These are phyloP conservation scores for Lactarius vividus DNA, from an alignment of 768 basidiomycete genomes.

Conservation along the genomic window DNA sequence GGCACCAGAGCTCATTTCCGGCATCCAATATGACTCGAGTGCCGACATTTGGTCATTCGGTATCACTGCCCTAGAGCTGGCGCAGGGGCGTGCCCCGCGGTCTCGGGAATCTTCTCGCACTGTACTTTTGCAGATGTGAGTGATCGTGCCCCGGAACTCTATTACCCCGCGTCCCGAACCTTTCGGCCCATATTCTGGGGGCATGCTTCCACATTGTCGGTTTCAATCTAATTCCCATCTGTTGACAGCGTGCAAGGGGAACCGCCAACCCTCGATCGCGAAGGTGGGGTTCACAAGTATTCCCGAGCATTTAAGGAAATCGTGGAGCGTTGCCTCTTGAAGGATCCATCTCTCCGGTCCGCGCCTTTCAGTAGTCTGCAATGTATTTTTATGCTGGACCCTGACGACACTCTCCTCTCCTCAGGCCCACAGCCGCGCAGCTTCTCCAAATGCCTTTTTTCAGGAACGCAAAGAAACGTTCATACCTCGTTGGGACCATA, in stretches of 20 bases:
- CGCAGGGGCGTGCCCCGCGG: conserved; percentile 84
- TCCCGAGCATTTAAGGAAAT: conserved; percentile 81
- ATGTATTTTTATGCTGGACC: neutral
- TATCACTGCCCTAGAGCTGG: conserved; percentile 89
- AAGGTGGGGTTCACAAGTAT: conserved; percentile 69
- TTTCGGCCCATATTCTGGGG: neutral
- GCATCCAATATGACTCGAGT: conserved; percentile 76
- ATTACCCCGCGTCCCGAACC: neutral
- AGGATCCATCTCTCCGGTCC: conserved; percentile 78
- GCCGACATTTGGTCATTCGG: conserved; percentile 98
- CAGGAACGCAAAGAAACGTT: conserved; percentile 72
- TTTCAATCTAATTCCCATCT: conserved; percentile 1
- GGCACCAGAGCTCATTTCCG: conserved; percentile 91
- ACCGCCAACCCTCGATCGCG: conserved; percentile 73
- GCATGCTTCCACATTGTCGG: neutral
- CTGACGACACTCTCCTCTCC: neutral
- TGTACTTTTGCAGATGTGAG: conserved; percentile 73
- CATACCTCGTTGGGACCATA: conserved; percentile 73
- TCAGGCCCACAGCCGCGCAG: conserved; percentile 72
- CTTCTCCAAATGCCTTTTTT: conserved; percentile 81
- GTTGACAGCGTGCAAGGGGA: conserved; percentile 65
- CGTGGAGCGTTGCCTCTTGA: conserved; percentile 76
- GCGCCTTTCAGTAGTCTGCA: conserved; percentile 11
- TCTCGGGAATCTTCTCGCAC: conserved; percentile 70
- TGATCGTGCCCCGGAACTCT: conserved; percentile 14